phyloP scores from a whole-genome alignment of 768 basidiomycete genomes.

The Tulasnella sp. region DNA sequence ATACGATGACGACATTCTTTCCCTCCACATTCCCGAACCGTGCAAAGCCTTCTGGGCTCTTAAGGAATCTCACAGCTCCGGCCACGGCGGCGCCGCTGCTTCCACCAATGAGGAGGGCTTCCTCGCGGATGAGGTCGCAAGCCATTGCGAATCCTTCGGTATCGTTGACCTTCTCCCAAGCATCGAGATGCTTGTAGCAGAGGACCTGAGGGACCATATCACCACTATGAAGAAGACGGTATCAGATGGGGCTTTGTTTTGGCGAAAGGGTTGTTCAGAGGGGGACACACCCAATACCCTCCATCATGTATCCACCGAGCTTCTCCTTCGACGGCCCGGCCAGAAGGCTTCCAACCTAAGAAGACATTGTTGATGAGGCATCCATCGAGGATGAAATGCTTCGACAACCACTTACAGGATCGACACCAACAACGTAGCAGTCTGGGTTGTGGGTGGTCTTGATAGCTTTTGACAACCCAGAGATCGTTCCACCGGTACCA shows the following conservation, averaged over 20 bases:
- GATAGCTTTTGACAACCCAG: conserved; percentile 71
- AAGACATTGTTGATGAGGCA: background rate
- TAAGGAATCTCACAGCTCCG: conserved; percentile 69
- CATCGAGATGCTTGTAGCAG: conserved; percentile 54
- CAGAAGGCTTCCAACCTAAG: conserved; percentile 76
- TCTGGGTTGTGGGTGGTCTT: conserved; percentile 66
- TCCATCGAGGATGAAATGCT: background rate
- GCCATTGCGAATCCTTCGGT: conserved; percentile 69
- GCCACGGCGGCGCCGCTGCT: conserved; percentile 80
- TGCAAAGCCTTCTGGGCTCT: conserved; percentile 49
- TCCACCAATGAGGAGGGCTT: conserved; percentile 88
- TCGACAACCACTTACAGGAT: conserved; percentile 55
- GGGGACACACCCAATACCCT: conserved; percentile 69
- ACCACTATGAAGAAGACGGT: conserved; percentile 33
- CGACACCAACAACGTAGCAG: conserved; percentile 71
- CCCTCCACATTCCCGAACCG: conserved; percentile 52
- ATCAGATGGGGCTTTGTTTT: background rate
- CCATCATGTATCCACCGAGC: conserved; percentile 58
- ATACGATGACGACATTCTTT: conserved; percentile 76
- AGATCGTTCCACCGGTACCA: conserved; percentile 92
- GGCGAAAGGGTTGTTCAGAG: background rate
- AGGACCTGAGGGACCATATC: conserved; percentile 87
- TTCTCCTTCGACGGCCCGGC: conserved; percentile 45
- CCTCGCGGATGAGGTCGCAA: conserved; percentile 61
- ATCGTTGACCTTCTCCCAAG: conserved; percentile 82